Conservation (phyloP, 1,284 basidiomycete species). For the Rhodotorula sp. region DNA sequence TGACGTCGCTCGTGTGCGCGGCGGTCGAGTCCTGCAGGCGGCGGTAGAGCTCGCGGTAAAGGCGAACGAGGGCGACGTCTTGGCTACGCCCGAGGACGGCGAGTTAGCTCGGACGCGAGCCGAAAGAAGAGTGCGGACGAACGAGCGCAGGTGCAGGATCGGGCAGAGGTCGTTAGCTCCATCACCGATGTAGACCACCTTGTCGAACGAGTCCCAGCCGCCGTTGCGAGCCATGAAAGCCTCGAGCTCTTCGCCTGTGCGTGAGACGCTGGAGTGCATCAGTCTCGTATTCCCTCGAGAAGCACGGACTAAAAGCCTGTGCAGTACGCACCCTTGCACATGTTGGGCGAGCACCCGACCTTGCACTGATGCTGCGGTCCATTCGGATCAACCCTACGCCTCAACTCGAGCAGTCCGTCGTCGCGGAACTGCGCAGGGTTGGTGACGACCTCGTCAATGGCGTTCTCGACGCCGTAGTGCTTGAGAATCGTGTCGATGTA, state of each 20-base stretch:
- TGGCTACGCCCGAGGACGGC: constrained; percentile 57
- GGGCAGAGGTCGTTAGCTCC: constrained; percentile 96
- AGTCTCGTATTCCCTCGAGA: background rate
- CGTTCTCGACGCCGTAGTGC: constrained; percentile 68
- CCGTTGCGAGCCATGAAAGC: constrained; percentile 71
- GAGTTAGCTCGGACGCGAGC: background rate
- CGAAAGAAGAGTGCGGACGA: constrained; percentile 40
- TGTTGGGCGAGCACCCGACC: constrained; percentile 90
- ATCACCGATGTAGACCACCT: constrained; percentile 88
- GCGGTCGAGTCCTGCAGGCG: constrained; percentile 68
- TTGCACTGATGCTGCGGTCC: constrained; percentile 79
- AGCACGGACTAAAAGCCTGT: background rate
- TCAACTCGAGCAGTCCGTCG: constrained; percentile 72
- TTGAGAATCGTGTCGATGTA: constrained; percentile 88
- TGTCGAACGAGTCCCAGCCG: constrained; percentile 63
- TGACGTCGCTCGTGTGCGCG: constrained; percentile 59
- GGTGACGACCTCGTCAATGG: constrained; percentile 85
- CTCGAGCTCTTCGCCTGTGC: constrained; percentile 77
- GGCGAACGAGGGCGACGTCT: constrained; percentile 74
- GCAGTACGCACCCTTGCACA: constrained; percentile 80
- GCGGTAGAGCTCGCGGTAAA: constrained; percentile 69
- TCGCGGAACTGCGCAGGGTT: constrained; percentile 84
- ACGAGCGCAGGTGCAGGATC: constrained; percentile 73
- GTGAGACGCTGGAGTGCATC: background rate
- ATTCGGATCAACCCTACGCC: constrained; percentile 61